Base-by-base conservation (phyloP, 225 moss, liverwort and hornwort species). In the Climacium dendroides region DNA sequence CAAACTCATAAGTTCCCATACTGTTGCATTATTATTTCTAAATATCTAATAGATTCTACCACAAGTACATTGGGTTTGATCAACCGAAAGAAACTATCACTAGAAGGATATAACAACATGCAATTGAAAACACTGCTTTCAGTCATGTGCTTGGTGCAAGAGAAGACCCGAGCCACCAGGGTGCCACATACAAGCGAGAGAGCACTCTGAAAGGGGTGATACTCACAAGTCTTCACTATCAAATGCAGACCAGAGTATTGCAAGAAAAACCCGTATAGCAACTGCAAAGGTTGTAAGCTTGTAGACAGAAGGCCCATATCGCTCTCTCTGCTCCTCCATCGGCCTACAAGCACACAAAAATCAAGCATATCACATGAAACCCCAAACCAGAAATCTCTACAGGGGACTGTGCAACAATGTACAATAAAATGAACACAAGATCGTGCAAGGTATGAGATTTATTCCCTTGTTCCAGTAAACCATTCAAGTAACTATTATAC, bases 261-360 rank as follows among this genome's bases (percentile, higher is more conserved):
- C 81, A 59, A 92, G 83, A 84, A 91, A 96, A 63, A 96, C 92
- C 53, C 94, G 92, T 39, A 96, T 91, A 47, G 92, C 84, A 80
- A 95, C 89, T 78, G 90, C 89, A 70, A 97, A 94, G 52, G 84
- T 84, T 61, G 97, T 96, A 57, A 99, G 93, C 88, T 94, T 91
- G 84, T 99, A 99, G 26, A 99, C 92, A 66, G 95, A 96, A 92
- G 99, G 99, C 47, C 99, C 99, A 89, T 99, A 97, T 63, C 97
- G 95, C 90, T 94, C 94, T 59, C 99, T 90, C 91, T 99, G 99
- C 88, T 99, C 99, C 90, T 99, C 99, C 97, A 99, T 99, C 58
- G 97, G 99, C 87, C 98, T 98, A 92, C 80, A 87, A 78, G 35
- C 70, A 81, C 52, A 88, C 47, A 81, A 77, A 45, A 73, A 66